Percentiles rank a stretch among this genome's conserved stretches.
Conservation (phyloP, 2,329 filamentous ascomycete species). For the Colletotrichum destructivum region DNA sequence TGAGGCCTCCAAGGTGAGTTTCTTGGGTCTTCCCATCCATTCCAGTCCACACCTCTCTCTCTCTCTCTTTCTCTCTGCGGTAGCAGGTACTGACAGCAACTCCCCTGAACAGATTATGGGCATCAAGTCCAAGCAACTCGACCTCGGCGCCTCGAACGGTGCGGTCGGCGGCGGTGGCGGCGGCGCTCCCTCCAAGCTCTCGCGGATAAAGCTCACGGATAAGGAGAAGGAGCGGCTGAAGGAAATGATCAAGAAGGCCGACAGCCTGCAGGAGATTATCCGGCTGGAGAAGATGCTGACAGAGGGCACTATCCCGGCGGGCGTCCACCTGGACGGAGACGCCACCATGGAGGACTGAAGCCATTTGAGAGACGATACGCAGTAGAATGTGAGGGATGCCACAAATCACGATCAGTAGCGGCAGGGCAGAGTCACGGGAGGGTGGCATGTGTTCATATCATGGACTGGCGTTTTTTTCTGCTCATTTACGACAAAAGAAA, state of each 20-base stretch:
- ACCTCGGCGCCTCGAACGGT: conserved; percentile 65
- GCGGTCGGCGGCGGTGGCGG: conserved; percentile 49
- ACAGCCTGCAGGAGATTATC: conserved; percentile 91
- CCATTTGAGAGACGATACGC: neutral
- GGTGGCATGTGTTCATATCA: conserved; percentile 3
- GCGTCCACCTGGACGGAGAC: conserved; percentile 69
- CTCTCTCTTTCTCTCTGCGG: too few species aligned
- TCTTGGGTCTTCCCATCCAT: neutral
- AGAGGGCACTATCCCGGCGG: conserved; percentile 87
- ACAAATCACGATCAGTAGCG: neutral
- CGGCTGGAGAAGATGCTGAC: conserved; percentile 91
- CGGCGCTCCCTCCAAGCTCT: conserved; percentile 72
- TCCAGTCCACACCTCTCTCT: too few species aligned
- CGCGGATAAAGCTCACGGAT: conserved; percentile 87
- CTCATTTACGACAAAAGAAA: conserved; percentile 18
- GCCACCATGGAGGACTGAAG: conserved; percentile 72
- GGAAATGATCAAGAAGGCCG: conserved; percentile 89
- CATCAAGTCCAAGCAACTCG: conserved; percentile 84
- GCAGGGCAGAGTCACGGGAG: neutral
- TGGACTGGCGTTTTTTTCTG: conserved; percentile 33
- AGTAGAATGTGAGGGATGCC: neutral
- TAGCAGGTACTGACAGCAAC: neutral
- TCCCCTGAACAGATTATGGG: conserved; percentile 77
- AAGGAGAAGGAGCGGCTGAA: conserved; percentile 89
- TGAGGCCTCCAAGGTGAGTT: conserved; percentile 77